A percentile compares a stretch with the other conserved stretches of the same genome.
Conservation (phyloP, 1,284 basidiomycete genomes). For the Cutaneotrichosporon sp. region DNA sequence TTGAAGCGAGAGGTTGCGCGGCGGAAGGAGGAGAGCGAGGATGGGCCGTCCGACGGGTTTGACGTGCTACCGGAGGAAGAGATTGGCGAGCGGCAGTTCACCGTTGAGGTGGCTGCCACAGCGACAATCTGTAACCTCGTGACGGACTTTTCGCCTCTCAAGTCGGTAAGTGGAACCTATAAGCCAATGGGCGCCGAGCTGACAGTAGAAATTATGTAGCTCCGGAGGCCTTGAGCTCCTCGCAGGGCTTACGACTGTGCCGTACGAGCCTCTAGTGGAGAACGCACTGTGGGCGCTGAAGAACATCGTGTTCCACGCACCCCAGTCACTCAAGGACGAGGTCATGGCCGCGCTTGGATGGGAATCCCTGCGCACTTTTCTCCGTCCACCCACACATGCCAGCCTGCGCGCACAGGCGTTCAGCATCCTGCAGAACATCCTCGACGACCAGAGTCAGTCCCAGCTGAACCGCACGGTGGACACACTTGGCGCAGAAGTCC, state of each 20-base stretch:
- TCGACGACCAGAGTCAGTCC: slow-evolving; percentile 33
- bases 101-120: slow-evolving; percentile 68
- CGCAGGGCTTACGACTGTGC: slow-evolving; percentile 55
- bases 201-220: slow-evolving; percentile 56
- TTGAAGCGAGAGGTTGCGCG: slow-evolving; percentile 48
- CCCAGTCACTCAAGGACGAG: slow-evolving; percentile 56
- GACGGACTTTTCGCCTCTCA: slow-evolving; percentile 76
- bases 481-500: slow-evolving; percentile 27
- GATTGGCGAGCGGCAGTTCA: slow-evolving; percentile 57
- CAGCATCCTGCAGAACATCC: slow-evolving; percentile 41
- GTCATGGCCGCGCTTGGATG: slow-evolving; percentile 65
- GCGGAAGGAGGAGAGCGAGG: background rate
- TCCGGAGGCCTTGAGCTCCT: slow-evolving; percentile 62
- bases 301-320: slow-evolving; percentile 65
- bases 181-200: too few species aligned
- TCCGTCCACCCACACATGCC: slow-evolving; percentile 23
- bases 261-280: slow-evolving; percentile 58
- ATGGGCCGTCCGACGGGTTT: slow-evolving; percentile 9
- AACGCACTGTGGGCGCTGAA: slow-evolving; percentile 77
- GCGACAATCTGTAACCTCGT: slow-evolving; percentile 77
- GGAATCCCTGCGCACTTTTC: slow-evolving; percentile 35
- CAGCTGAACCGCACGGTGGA: slow-evolving; percentile 38
- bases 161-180: slow-evolving; percentile 61
- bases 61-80: slow-evolving; percentile 22
- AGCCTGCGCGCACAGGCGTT: slow-evolving; percentile 37